These are phyloP conservation scores for Hemerocallis citrina DNA, from an alignment of 106 monocot species.

Conservation along the genomic window DNA sequence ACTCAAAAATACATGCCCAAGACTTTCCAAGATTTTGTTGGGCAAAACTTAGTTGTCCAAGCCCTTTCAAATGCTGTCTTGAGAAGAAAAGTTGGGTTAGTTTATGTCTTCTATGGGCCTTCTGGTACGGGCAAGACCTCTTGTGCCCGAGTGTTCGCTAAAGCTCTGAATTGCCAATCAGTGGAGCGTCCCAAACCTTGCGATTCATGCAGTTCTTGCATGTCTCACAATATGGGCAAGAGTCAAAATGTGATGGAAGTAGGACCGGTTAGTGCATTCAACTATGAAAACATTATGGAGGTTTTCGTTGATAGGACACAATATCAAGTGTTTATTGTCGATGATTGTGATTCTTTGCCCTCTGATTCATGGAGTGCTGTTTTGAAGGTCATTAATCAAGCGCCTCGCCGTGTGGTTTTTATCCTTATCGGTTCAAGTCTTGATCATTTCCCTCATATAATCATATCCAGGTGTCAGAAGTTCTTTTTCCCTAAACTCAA, in stretches of 20 bases:
- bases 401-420: constrained; percentile 41
- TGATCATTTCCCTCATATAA: constrained; percentile 55
- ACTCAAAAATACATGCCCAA: constrained; percentile 58
- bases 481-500: constrained; percentile 77
- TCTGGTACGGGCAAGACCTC: constrained; percentile 77
- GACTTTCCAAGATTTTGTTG: constrained; percentile 60
- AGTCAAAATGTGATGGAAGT: constrained; percentile 39
- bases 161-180: constrained; percentile 59
- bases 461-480: constrained; percentile 62
- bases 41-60: constrained; percentile 63
- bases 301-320: constrained; percentile 12
- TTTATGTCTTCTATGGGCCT: constrained; percentile 67
- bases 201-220: constrained; percentile 47
- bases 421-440: constrained; percentile 37
- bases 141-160: constrained; percentile 60
- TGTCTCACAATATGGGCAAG: constrained; percentile 41
- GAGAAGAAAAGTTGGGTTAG: constrained; percentile 40
- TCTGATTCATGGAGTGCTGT: constrained; percentile 44
- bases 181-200: constrained; percentile 45
- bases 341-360: constrained; percentile 46
- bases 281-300: constrained; percentile 25
- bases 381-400: constrained; percentile 39
- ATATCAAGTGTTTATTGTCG: constrained; percentile 56
- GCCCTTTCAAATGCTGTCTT: constrained; percentile 55
- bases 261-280: constrained; percentile 25